A percentile compares a stretch with the other conserved stretches of the same genome.
Evolutionary conservation across 2,329 filamentous ascomycete species (phyloP).

Genomic region (Aspergillus carbonarius): DNA sequence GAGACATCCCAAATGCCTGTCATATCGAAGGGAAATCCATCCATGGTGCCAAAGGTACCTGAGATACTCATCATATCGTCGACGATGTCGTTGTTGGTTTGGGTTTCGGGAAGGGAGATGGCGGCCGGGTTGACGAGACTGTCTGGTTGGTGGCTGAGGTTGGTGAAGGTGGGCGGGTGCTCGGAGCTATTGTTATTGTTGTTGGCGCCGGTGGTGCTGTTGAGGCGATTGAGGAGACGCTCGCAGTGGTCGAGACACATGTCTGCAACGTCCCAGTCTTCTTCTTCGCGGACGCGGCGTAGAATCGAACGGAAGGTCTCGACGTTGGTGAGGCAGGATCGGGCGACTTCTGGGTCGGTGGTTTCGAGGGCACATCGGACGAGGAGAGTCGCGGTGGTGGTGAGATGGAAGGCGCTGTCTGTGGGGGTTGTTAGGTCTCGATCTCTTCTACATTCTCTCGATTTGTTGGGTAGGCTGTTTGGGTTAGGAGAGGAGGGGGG

Average conservation of each 20-base stretch:
- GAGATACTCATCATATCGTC: constrained; percentile 50
- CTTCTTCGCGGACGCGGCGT: constrained; percentile 48
- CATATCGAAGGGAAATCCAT: constrained; percentile 48
- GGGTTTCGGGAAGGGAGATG: constrained; percentile 43
- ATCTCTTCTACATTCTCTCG: too few relatives aligned
- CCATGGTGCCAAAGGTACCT: constrained; percentile 47
- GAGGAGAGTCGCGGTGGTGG: constrained; percentile 54
- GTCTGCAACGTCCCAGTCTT: constrained; percentile 57
- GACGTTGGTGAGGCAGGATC: constrained; percentile 48
- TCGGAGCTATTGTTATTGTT: constrained; percentile 11
- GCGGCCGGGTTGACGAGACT: constrained; percentile 39
- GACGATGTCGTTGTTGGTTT: constrained; percentile 47
- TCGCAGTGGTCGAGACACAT: constrained; percentile 55
- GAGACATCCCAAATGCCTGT: constrained; percentile 48
- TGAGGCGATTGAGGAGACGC: constrained; percentile 43
- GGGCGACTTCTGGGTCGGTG: constrained; percentile 46
- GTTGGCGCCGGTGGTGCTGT: constrained; percentile 26
- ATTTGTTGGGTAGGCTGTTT: not conserved
- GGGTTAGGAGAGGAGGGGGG: not conserved
- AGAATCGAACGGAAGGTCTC: constrained; percentile 50
- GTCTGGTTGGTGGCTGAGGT: constrained; percentile 9
- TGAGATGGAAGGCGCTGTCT: constrained; percentile 54
- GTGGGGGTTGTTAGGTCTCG: constrained; percentile 9
- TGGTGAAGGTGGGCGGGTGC: not conserved
- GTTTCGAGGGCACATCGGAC: constrained; percentile 55